Conservation (phyloP, 129 eudicot species). For the Flaveria linearis region DNA sequence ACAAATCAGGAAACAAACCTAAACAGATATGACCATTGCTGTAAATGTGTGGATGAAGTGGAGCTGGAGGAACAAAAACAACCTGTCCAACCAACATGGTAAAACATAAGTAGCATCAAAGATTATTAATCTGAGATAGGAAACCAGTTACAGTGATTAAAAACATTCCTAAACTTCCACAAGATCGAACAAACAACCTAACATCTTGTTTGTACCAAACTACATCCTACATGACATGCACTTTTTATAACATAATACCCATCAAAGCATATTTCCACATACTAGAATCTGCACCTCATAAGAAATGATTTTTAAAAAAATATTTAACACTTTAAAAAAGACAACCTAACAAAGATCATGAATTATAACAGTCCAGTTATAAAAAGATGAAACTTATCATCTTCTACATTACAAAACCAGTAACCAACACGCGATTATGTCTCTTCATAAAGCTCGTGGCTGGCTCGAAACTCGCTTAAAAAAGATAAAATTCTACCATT, state of each 20-base stretch:
- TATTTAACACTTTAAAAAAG: neutral
- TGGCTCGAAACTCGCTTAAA: no score
- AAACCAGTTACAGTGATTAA: neutral
- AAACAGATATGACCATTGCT: slow-evolving; percentile 89
- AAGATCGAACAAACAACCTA: neutral
- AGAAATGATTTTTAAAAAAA: neutral
- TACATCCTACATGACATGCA: neutral
- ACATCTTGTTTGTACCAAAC: neutral
- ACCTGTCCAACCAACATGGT: slow-evolving; percentile 53
- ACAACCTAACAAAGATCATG: neutral
- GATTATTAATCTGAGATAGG: neutral
- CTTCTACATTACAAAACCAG: neutral
- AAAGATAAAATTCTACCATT: neutral
- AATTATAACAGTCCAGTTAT: neutral
- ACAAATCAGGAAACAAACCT: slow-evolving; percentile 49
- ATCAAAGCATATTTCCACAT: neutral
- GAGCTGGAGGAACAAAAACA: slow-evolving; percentile 72
- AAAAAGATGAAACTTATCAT: neutral
- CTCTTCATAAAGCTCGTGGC: no score
- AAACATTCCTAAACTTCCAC: neutral
- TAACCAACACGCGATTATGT: no score
- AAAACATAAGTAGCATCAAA: slow-evolving; percentile 19
- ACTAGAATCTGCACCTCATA: no score
- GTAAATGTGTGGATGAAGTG: slow-evolving; percentile 83
- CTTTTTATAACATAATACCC: neutral